Base-by-base conservation (phyloP, 129 eudicot species). In the Chrysanthemum makinoi region DNA sequence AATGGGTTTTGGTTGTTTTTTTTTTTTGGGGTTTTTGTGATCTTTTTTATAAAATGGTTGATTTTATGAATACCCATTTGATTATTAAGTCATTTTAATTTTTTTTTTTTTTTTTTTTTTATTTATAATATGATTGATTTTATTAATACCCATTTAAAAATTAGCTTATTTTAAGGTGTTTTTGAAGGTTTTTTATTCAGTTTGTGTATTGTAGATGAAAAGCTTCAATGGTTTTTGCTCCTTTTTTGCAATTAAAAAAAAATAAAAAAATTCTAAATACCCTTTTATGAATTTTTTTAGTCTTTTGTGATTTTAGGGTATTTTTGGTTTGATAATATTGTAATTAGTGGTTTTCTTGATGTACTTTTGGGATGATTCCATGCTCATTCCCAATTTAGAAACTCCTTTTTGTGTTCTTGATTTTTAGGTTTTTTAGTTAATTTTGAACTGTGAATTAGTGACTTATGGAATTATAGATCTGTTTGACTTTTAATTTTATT, bases 401-500 rank as follows among this genome's bases (percentile, higher is more conserved):
- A 48, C n/a, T 57, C 62, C 22, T n/a, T 59, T 7, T 39, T 52
- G 44, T 39, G 46, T 58, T 65, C 47, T 56, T 78, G 68, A 33
- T 55, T 71, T 70, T 43, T 51, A 55, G 65, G 52, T 43, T 62
- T 58, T 53, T 57, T 73, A 51, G 53, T 72, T 18, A 17, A 30
- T 60, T 72, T 30, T 63, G 59, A 70, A 72, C 77, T 70, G 72
- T 54, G 43, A 77, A 20, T 53, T 13, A 69, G 55, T 68, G 73
- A 76, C 52, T 59, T 69, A 46, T 62, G 66, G 51, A 70, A 24
- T 70, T 22, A 39, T 71, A 70, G 82, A 78, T 78, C 82, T 78
- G 68, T 39, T 70, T 69, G 81, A 62, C 81, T 70, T 77, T 13
- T 53, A 39, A 6, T 69, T 60, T 44, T 61, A 35, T 55, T 12